Percentiles rank a stretch among this genome's conserved stretches.
Evolutionary conservation across 148 eudicot genomes (phyloP).

Genomic region (Beta vulgaris): DNA sequence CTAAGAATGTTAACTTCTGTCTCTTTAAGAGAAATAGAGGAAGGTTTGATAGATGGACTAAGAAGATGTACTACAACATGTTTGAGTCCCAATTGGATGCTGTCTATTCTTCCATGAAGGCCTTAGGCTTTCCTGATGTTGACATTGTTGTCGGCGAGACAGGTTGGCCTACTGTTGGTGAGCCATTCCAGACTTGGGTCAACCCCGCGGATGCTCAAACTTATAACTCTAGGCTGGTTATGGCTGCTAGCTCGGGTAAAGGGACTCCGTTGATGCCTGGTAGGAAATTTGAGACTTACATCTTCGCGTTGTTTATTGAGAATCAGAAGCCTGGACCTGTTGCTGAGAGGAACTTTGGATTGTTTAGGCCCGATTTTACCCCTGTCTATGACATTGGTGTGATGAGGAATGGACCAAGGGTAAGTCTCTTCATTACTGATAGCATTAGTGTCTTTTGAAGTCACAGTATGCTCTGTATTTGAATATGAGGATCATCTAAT

Average conservation of each 20-base stretch:
- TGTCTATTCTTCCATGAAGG: slow-evolving; percentile 59
- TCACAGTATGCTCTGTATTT: too few relatives aligned
- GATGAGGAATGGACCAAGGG: slow-evolving; percentile 37
- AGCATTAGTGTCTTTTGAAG: too few relatives aligned
- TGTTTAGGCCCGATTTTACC: slow-evolving; percentile 64
- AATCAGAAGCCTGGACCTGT: slow-evolving; percentile 60
- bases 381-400: slow-evolving; percentile 74
- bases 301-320: slow-evolving; percentile 68
- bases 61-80: slow-evolving; percentile 53
- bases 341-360: slow-evolving; percentile 74
- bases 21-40: slow-evolving; percentile 45
- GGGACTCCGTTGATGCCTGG: slow-evolving; percentile 90
- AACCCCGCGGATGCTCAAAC: slow-evolving; percentile 53
- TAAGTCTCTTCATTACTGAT: slow-evolving; percentile 12
- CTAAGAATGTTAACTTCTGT: slow-evolving; percentile 33
- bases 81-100: slow-evolving; percentile 70
- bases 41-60: slow-evolving; percentile 36
- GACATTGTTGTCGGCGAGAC: slow-evolving; percentile 78
- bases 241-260: slow-evolving; percentile 37
- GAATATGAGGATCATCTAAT: too few relatives aligned
- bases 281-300: slow-evolving; percentile 63
- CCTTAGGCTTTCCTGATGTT: slow-evolving; percentile 55
- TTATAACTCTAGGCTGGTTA: slow-evolving; percentile 49
- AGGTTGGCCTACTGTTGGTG: slow-evolving; percentile 81
- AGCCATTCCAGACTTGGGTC: slow-evolving; percentile 42